Evolutionary conservation across 192 early-diverging fungal genomes (phyloP).

Genomic region (Gigaspora rosea): DNA sequence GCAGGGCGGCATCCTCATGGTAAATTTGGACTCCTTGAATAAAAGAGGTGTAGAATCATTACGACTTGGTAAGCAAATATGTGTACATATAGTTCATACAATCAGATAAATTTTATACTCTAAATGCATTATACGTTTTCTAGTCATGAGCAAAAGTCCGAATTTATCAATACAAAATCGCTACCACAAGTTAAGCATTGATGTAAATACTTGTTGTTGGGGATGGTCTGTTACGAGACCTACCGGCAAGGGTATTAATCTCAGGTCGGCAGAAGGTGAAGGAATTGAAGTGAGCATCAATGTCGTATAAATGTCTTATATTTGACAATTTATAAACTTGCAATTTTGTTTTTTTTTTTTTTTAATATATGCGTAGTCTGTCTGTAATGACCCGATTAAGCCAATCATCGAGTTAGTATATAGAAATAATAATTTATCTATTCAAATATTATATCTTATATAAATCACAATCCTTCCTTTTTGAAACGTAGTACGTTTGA

Average conservation of each 20-base stretch:
- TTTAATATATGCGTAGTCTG: not conserved
- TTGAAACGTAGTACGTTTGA: slow-evolving; percentile 8
- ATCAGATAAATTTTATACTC: not conserved
- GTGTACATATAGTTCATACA: not conserved
- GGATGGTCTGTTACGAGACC: slow-evolving; percentile 17
- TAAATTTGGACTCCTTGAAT: slow-evolving; percentile 9
- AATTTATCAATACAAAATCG: not conserved
- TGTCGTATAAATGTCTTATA: not conserved
- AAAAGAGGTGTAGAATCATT: not conserved
- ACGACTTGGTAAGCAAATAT: not conserved
- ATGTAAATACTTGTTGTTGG: slow-evolving; percentile 17
- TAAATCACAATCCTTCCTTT: no score
- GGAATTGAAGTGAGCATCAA: slow-evolving; percentile 4
- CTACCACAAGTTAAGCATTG: not conserved
- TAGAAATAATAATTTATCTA: not conserved
- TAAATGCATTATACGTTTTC: not conserved
- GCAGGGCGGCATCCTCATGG: not conserved
- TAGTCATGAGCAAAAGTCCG: slow-evolving; percentile 8
- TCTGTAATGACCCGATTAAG: slow-evolving; percentile 4
- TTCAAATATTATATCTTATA: not conserved
- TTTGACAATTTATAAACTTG: not conserved
- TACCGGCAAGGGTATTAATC: not conserved
- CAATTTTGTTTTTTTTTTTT: not conserved
- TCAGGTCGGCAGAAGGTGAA: not conserved
- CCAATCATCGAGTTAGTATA: slow-evolving; percentile 23